phyloP scores from a whole-genome alignment of 2,329 filamentous ascomycete genomes.

The Cercospora sojina region DNA sequence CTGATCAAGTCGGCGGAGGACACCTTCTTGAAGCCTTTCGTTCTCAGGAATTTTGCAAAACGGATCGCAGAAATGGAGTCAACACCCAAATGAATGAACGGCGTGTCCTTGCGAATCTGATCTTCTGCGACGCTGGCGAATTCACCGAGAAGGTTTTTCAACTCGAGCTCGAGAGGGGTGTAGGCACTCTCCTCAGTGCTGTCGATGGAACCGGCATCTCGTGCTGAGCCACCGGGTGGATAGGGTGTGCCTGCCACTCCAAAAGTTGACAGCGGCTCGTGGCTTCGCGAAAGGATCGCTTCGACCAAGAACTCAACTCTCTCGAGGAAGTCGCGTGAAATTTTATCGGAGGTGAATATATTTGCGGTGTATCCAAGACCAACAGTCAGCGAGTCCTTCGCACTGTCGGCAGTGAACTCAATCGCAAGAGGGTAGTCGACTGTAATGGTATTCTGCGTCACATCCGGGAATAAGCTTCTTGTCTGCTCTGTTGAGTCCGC shows the following conservation, averaged over 20 bases:
- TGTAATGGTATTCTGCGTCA: slow-evolving; percentile 11
- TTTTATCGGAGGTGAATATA: slow-evolving; percentile 4
- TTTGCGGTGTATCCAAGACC: slow-evolving; percentile 13
- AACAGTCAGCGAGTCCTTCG: slow-evolving; percentile 14
- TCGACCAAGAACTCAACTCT: slow-evolving; percentile 17
- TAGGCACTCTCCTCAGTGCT: slow-evolving; percentile 1
- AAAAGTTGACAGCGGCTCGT: slow-evolving; percentile 1
- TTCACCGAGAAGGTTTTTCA: slow-evolving; percentile 12
- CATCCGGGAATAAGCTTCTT: slow-evolving; percentile 1
- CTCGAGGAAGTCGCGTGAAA: slow-evolving; percentile 11
- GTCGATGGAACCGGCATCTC: background rate
- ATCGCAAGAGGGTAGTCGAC: slow-evolving; percentile 22
- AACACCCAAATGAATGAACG: slow-evolving; percentile 22
- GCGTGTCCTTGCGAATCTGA: slow-evolving; percentile 16
- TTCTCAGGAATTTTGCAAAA: slow-evolving; percentile 17
- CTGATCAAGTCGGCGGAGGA: slow-evolving; percentile 17
- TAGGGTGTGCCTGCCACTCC: background rate
- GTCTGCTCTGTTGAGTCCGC: background rate
- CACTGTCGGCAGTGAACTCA: slow-evolving; percentile 16
- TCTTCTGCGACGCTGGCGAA: slow-evolving; percentile 3
- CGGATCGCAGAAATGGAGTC: slow-evolving; percentile 24
- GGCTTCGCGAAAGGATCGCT: slow-evolving; percentile 9
- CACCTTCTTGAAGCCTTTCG: slow-evolving; percentile 15
- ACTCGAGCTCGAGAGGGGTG: slow-evolving; percentile 10
- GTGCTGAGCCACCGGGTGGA: background rate